Evolutionary conservation across 139 green algal genomes (phyloP).

Genomic region (Spirogloea muscicola): DNA sequence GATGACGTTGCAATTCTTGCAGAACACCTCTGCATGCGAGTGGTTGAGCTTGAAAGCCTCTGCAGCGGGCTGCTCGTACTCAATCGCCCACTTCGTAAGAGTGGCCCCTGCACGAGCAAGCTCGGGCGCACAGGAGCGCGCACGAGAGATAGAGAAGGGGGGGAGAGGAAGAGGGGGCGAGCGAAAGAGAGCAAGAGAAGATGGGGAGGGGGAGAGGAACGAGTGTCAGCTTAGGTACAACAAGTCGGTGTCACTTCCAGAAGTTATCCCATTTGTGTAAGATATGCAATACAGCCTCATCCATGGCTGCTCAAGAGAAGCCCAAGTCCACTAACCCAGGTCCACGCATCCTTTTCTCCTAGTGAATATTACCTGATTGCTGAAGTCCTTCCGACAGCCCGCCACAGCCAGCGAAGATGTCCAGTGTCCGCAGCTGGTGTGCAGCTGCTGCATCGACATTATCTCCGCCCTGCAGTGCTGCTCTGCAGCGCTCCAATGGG

Average conservation of each 20-base stretch:
- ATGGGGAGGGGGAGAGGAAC: background rate
- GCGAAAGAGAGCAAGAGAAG: background rate
- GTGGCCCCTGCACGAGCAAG: too few species aligned
- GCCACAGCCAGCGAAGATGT: conserved; percentile 96
- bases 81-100: conserved; percentile 90
- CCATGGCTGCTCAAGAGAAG: too few species aligned
- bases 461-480: too few species aligned
- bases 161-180: background rate
- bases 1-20: conserved; percentile 92
- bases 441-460: too few species aligned
- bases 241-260: too few species aligned
- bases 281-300: too few species aligned
- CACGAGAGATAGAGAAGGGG: background rate
- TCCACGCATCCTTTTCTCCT: too few species aligned
- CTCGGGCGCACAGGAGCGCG: too few species aligned
- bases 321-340: too few species aligned
- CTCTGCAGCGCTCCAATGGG: too few species aligned
- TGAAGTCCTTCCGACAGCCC: conserved; percentile 91
- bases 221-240: too few species aligned
- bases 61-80: conserved; percentile 86
- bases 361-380: conserved; percentile 68
- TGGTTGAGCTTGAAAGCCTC: conserved; percentile 89
- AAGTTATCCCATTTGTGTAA: too few species aligned
- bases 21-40: conserved; percentile 71
- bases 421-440: conserved; percentile 77